Percentiles rank a stretch among this genome's conserved stretches.
phyloP scores from a whole-genome alignment of 495 filamentous ascomycete species.

The Rostrohypoxylon terebratum region DNA sequence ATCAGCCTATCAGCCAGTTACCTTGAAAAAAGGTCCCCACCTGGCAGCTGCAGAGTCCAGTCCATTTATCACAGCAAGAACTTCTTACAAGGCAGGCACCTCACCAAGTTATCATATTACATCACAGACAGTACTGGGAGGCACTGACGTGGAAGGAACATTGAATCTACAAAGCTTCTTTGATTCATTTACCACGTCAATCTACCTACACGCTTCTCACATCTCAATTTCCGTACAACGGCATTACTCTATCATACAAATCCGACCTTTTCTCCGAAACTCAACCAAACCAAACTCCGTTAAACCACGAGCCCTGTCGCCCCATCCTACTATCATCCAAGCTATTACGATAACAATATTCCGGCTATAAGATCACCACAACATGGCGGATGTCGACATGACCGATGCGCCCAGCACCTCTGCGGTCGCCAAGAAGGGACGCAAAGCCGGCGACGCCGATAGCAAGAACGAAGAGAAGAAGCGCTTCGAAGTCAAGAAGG shows the following conservation, averaged over 20 bases:
- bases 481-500: slow-evolving; percentile 98
- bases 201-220: too few relatives aligned
- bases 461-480: slow-evolving; percentile 81
- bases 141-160: not conserved
- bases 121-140: not conserved
- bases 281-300: not conserved
- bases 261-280: not conserved
- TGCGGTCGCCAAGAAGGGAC: slow-evolving; percentile 65
- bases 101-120: not conserved
- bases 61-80: not conserved
- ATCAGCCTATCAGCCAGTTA: not conserved
- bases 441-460: slow-evolving; percentile 63
- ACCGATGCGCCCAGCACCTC: slow-evolving; percentile 76
- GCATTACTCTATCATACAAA: too few relatives aligned
- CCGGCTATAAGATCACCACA: not conserved
- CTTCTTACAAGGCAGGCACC: not conserved
- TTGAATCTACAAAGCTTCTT: not conserved
- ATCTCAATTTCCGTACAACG: not conserved
- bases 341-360: slow-evolving; percentile 8
- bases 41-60: not conserved
- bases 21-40: slow-evolving; percentile 28
- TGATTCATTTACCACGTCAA: not conserved
- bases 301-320: not conserved
- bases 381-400: slow-evolving; percentile 98
- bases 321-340: not conserved